Conservation (phyloP, 345 rosid species). For the Salix purpurea region DNA sequence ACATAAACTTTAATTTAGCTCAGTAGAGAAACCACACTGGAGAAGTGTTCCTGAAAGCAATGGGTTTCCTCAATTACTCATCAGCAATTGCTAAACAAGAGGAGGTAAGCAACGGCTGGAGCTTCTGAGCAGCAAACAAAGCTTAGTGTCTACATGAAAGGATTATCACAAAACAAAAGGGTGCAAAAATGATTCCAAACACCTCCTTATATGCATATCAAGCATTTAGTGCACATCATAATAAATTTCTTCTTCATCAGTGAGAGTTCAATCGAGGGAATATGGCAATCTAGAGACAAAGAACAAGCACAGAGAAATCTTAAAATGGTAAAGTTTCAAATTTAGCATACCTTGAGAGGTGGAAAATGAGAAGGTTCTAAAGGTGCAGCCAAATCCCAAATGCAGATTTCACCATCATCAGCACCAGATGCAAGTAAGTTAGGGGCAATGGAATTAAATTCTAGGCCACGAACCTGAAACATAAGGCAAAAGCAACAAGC, state of each 20-base stretch:
- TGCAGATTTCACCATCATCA: slow-evolving; percentile 93
- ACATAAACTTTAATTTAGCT: background rate
- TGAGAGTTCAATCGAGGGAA: background rate
- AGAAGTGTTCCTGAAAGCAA: background rate
- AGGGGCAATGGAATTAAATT: slow-evolving; percentile 69
- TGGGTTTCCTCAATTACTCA: background rate
- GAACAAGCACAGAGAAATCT: background rate
- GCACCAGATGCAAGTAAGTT: slow-evolving; percentile 96
- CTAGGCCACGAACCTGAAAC: slow-evolving; percentile 95
- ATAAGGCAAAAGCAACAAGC: background rate
- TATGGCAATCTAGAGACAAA: background rate
- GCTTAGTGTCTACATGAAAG: background rate
- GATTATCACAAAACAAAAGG: background rate
- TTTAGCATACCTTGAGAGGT: slow-evolving; percentile 56
- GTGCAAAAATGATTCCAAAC: background rate
- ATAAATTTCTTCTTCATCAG: background rate
- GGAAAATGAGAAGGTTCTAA: slow-evolving; percentile 82
- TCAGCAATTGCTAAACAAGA: background rate
- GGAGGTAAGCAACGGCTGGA: background rate
- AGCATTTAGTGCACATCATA: background rate
- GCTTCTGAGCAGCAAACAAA: background rate
- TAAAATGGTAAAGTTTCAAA: background rate
- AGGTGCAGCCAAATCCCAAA: slow-evolving; percentile 88
- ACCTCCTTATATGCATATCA: background rate
- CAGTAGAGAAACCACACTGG: background rate